Base-by-base conservation (phyloP, 2,329 filamentous ascomycete species). In the Akanthomyces lecanii region DNA sequence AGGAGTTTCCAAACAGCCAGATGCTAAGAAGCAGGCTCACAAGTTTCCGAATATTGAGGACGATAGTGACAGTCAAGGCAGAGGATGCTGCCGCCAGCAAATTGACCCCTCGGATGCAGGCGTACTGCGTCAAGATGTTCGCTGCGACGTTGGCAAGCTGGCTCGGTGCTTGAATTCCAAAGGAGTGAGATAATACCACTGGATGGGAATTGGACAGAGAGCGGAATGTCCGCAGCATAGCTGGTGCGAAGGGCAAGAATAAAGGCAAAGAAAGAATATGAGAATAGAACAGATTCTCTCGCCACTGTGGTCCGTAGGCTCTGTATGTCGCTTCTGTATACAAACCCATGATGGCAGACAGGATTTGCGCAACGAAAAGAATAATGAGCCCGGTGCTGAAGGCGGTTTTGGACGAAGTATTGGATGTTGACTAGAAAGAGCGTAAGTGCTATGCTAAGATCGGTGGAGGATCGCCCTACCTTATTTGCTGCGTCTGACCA, bases 31-130 rank as follows among this genome's bases (percentile, higher is more conserved):
- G 79, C 65, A 98, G 83, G 70, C 93, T 97, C 62, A 97, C 89
- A 23, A 99, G 81, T 76, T 99, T 99, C 69, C 95, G 85, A 65
- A 99, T 90, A 73, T 98, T 99, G 65, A 99, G 81, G 54, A 98
- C 92, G 69, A 99, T 96, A 1, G 94, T 97, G 28, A 99, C 95
- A 0, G 95, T 98, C 62, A 99, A 82, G 0, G 95, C 96, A 4
- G 93, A 94, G 4, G 91, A 91, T 61, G 89, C 89, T 0, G 94
- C 91, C 1, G 91, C 93, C 5, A 99, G 82, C n/a, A 97, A 83
- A 69, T 98, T 98, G 63, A 99, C 95, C 1, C 95, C 95, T 3
- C 93, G 90, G 66, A 99, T 98, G 75, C 95, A 99, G 28, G 92
- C 85, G 71, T 97, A 92, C 75, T 99, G 95, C 3, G 95, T 98